A percentile compares a stretch with the other conserved stretches of the same genome.
These are phyloP conservation scores for Macrocybe gigantea DNA, from an alignment of 768 basidiomycete species.

Conservation along the genomic window DNA sequence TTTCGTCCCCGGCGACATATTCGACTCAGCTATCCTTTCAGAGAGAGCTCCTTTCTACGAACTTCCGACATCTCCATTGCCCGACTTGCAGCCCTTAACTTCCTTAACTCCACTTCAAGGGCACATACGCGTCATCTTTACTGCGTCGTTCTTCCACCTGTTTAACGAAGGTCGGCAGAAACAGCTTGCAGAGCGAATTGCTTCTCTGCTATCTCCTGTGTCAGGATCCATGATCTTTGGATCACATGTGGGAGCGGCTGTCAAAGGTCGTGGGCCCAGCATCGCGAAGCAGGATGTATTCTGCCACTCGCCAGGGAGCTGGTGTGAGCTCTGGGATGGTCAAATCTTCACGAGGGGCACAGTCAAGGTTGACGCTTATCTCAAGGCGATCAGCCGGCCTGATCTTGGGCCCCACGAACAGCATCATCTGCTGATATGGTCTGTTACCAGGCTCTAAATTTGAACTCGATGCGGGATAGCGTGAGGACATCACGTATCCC, in stretches of 20 bases:
- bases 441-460: conserved; percentile 15
- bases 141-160: conserved; percentile 47
- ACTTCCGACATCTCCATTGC: conserved; percentile 13
- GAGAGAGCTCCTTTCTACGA: conserved; percentile 14
- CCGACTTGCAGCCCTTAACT: conserved; percentile 23
- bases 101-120: conserved; percentile 42
- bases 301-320: conserved; percentile 31
- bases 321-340: conserved; percentile 29
- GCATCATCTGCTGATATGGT: conserved; percentile 16
- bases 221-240: conserved; percentile 45
- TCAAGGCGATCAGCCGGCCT: conserved; percentile 13
- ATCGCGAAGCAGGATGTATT: conserved; percentile 15
- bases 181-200: conserved; percentile 34
- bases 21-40: conserved; percentile 34
- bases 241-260: conserved; percentile 23
- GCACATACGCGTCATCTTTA: conserved; percentile 42
- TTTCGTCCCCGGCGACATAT: conserved; percentile 45
- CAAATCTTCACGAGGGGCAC: conserved; percentile 23
- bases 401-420: conserved; percentile 1
- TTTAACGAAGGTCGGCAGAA: conserved; percentile 35
- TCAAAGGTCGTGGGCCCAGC: conserved; percentile 19
- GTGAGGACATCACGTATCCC: no score
- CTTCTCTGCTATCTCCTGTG: conserved; percentile 32
- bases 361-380: conserved; percentile 21
- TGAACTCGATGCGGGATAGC: neutral